phyloP scores from a whole-genome alignment of 2,329 filamentous ascomycete species.

The Dactylellina haptotyla region DNA sequence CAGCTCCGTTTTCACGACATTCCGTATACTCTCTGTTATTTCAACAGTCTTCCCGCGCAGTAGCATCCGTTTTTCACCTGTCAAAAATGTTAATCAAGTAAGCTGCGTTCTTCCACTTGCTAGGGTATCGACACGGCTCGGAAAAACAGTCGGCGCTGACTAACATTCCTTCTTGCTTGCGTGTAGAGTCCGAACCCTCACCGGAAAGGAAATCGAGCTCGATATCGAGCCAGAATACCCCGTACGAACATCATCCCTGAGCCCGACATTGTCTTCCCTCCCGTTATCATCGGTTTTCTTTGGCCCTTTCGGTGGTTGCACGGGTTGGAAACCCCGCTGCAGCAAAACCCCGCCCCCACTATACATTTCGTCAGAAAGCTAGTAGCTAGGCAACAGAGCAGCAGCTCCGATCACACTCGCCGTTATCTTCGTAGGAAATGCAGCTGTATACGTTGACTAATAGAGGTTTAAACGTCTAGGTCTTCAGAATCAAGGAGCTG shows the following conservation, averaged over 20 bases:
- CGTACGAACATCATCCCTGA: conserved; percentile 66
- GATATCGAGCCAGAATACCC: conserved; percentile 96
- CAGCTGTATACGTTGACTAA: background rate
- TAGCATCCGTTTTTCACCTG: background rate
- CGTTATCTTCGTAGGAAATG: too few relatives aligned
- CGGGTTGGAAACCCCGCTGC: conserved; percentile 12
- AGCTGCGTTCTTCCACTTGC: conserved; percentile 53
- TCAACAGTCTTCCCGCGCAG: background rate
- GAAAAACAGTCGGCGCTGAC: conserved; percentile 15
- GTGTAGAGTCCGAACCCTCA: conserved; percentile 89
- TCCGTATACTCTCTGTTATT: background rate
- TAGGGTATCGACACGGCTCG: background rate
- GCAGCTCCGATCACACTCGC: too few relatives aligned
- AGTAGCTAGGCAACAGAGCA: too few relatives aligned
- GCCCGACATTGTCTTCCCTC: background rate
- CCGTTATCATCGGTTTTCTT: background rate
- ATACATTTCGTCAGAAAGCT: conserved; percentile 7
- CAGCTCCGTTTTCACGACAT: background rate
- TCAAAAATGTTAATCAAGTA: conserved; percentile 68
- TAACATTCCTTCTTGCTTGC: conserved; percentile 18
- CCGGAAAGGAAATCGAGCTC: conserved; percentile 98
- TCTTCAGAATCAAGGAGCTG: conserved; percentile 96
- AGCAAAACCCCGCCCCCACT: conserved; percentile 36
- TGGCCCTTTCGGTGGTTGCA: conserved; percentile 13
- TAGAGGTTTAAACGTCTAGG: conserved; percentile 66